Base-by-base conservation (phyloP, 805 yeast genomes). In the Kuraishia ogatae region DNA sequence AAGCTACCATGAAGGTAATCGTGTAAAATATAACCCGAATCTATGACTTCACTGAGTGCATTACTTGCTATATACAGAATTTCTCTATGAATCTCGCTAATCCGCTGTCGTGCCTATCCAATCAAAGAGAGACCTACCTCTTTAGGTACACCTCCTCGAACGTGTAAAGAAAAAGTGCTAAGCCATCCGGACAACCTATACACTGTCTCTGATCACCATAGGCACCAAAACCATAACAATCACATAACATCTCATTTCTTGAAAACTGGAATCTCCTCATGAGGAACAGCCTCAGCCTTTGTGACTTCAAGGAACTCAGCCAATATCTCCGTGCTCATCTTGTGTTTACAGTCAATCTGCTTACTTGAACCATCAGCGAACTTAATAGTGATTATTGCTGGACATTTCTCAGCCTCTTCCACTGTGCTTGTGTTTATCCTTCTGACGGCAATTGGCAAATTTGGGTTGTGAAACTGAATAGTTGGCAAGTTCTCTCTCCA, bases 381-480 rank as follows among this genome's bases (percentile, higher is more conserved):
- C 54, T 66, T 64, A 17, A 82, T 68, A 24, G 70, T 73, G 23
- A 84, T 62, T 51, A 71, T 64, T 26, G 81, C 72, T 1, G 85
- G 86, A 58, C 76, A 71, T 47, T 70, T 67, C 17, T 64, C 62
- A 52, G 71, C 70, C 51, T 79, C 80, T 20, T 77, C 79, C 52
- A 70, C 72, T 23, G 71, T 68, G 2, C 57, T 65, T 57, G 68
- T 71, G 50, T 74, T 71, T 50, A 87, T 75, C 60, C 91, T 75
- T 15, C 78, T 71, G 39, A 89, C 85, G 23, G 77, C 75, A 55
- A 89, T 82, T 23, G 81, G 78, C 26, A 87, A 64, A 50, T 73
- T 71, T n/a, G 93, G 92, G 68, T 91, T 91, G 72, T 89, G 92
- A 68, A 87, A 91, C 66, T 82, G 84, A 59, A 91, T 75, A 6